These are phyloP conservation scores for Salix viminalis DNA, from an alignment of 345 rosid genomes.

Conservation along the genomic window DNA sequence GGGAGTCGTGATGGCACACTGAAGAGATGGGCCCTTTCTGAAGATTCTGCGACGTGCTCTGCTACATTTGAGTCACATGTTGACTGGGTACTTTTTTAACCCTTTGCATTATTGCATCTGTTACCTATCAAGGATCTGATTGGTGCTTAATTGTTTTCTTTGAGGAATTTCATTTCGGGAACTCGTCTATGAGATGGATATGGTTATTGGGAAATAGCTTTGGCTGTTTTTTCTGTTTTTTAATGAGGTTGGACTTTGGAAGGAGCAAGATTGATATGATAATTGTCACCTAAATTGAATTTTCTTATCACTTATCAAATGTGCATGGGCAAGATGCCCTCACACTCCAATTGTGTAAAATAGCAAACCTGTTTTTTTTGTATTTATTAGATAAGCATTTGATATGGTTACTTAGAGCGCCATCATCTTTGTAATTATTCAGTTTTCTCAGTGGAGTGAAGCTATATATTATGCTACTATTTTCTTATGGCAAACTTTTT, in stretches of 20 bases:
- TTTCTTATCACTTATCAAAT: not conserved
- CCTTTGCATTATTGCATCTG: not conserved
- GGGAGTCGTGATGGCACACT: slow-evolving; percentile 99
- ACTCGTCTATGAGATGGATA: no score
- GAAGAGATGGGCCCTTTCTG: slow-evolving; percentile 85
- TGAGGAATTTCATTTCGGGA: no score
- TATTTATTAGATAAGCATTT: not conserved
- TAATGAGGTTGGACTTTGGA: not conserved
- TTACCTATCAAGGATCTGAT: not conserved
- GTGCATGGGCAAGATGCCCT: not conserved
- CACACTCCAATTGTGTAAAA: not conserved
- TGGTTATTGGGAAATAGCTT: not conserved
- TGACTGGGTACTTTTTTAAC: slow-evolving; percentile 71
- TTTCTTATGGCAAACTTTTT: not conserved
- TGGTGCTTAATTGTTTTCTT: not conserved
- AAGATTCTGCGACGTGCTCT: slow-evolving; percentile 64
- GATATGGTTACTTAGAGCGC: slow-evolving; percentile 6
- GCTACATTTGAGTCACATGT: slow-evolving; percentile 99
- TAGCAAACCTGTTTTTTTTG: not conserved
- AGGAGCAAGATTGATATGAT: not conserved
- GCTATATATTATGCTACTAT: not conserved
- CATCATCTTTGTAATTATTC: not conserved
- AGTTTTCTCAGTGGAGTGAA: not conserved
- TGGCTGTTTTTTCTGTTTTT: not conserved
- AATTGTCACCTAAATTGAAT: not conserved